Conservation (phyloP, 2,329 filamentous ascomycete genomes). For the Hyphodiscus sp. region DNA sequence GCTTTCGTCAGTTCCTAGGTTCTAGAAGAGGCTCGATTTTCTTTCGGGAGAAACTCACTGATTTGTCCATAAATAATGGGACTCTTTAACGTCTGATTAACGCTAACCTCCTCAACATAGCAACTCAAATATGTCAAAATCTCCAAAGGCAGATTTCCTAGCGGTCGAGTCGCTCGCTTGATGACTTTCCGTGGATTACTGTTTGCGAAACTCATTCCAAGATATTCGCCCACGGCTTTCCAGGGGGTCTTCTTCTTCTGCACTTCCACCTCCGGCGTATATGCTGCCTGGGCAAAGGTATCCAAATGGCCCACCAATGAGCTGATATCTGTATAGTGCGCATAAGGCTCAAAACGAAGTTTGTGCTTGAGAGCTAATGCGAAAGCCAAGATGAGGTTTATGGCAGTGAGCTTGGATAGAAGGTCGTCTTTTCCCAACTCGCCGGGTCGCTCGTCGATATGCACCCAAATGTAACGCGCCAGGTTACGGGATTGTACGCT, state of each 20-base stretch:
- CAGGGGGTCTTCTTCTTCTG: conserved; percentile 32
- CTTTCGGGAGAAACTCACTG: conserved; percentile 21
- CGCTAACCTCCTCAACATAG: conserved; percentile 18
- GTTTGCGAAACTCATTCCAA: conserved; percentile 69
- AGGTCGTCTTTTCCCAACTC: conserved; percentile 57
- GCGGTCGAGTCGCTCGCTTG: conserved; percentile 64
- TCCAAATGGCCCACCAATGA: conserved; percentile 66
- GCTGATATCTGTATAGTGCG: conserved; percentile 67
- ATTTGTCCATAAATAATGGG: conserved; percentile 25
- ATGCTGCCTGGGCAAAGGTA: conserved; percentile 60
- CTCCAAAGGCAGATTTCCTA: conserved; percentile 80
- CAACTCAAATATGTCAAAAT: conserved; percentile 65
- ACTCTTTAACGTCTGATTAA: conserved; percentile 32
- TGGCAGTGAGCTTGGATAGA: conserved; percentile 56
- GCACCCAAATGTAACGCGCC: conserved; percentile 77
- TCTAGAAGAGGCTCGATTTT: conserved; percentile 27
- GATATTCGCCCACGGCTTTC: conserved; percentile 63
- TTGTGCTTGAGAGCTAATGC: conserved; percentile 75
- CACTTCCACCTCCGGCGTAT: conserved; percentile 30
- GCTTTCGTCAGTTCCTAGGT: not conserved
- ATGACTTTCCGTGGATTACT: conserved; percentile 73
- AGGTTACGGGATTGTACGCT: conserved; percentile 59
- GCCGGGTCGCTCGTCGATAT: conserved; percentile 54
- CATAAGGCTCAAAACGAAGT: conserved; percentile 76
- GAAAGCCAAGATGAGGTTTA: conserved; percentile 75